Conservation (phyloP, 2,329 filamentous ascomycete species). For the Aspergillaceae sp. region DNA sequence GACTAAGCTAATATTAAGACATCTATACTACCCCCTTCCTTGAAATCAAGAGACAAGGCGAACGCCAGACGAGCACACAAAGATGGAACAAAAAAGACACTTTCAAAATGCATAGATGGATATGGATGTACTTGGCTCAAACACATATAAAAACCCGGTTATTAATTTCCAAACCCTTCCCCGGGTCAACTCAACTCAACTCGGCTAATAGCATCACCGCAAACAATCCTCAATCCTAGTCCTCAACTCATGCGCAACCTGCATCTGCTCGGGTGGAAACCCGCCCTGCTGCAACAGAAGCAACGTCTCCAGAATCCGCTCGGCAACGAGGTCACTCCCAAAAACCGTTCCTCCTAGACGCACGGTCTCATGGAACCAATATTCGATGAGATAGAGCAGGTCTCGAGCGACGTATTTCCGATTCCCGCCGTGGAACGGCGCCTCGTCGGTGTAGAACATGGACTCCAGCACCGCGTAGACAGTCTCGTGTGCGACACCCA, state of each 20-base stretch:
- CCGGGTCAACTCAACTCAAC: not conserved
- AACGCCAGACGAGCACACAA: not conserved
- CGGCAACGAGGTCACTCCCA: slow-evolving; percentile 52
- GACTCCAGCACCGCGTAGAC: slow-evolving; percentile 55
- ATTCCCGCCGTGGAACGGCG: slow-evolving; percentile 53
- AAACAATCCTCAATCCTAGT: slow-evolving; percentile 33
- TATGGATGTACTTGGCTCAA: not conserved
- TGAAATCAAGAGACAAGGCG: not conserved
- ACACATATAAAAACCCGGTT: not conserved
- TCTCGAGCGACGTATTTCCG: slow-evolving; percentile 52
- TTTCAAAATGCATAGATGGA: not conserved
- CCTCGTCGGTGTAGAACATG: slow-evolving; percentile 59
- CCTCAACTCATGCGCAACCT: slow-evolving; percentile 33
- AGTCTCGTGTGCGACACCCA: slow-evolving; percentile 53
- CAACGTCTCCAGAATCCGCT: slow-evolving; percentile 39
- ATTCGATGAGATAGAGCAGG: slow-evolving; percentile 51
- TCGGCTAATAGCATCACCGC: slow-evolving; percentile 16
- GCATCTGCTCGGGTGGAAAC: slow-evolving; percentile 31
- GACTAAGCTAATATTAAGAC: too few species aligned
- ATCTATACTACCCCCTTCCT: not conserved
- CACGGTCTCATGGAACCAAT: slow-evolving; percentile 53
- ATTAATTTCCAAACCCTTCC: not conserved
- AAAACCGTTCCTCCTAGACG: slow-evolving; percentile 48
- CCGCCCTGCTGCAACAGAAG: slow-evolving; percentile 38
- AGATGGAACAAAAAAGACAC: not conserved